Base-by-base conservation (phyloP, 164 flowering plant genomes). In the Tinospora cordifolia region DNA sequence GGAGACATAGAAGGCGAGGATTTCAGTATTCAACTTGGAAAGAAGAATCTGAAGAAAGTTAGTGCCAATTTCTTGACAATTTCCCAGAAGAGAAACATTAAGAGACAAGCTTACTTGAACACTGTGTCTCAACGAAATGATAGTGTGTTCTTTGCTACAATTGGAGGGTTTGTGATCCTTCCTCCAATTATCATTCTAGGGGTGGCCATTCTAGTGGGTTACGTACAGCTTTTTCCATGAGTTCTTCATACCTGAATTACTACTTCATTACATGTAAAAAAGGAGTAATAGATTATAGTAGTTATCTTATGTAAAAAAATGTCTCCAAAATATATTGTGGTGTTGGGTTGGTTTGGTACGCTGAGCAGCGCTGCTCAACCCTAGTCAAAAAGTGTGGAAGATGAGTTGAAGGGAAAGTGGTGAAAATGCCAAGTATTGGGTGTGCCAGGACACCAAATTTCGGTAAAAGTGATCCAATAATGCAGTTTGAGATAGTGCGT, bases 81-180 rank as follows among this genome's bases (percentile, higher is more conserved):
- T 60, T 90, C 98, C 3, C 96, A 94, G 83, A 94, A 87, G 84
- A 84, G 98, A 77, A 94, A 94, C 77, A 94, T 94, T 81, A 87
- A 41, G 75, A 82, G 98, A 77, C 97, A 94, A 77, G 73, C 89
- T 57, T 90, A 91, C 85, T 77, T 94, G 74, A 69, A 90, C 68
- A 80, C 84, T 74, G 97, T 94, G 4, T 94, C 98, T 69, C 80
- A 75, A 76, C 91, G 98, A 84, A 94, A 94, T 71, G 97, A 94
- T 66, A 77, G 86, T 0, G 77, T 75, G 75, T 89, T 94, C 87
- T 94, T 88, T 74, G 88, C 94, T 69, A 88, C 97, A 24, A 79
- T 94, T 47, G 98, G 88, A 63, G 92, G 90, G 1, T 90, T 89
- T 78, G 85, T 94, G 25, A 66, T 92, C 63, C 82, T 92, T 70